A percentile compares a stretch with the other conserved stretches of the same genome.
phyloP scores from a whole-genome alignment of 331 rosid species.

The Quercus phellos region DNA sequence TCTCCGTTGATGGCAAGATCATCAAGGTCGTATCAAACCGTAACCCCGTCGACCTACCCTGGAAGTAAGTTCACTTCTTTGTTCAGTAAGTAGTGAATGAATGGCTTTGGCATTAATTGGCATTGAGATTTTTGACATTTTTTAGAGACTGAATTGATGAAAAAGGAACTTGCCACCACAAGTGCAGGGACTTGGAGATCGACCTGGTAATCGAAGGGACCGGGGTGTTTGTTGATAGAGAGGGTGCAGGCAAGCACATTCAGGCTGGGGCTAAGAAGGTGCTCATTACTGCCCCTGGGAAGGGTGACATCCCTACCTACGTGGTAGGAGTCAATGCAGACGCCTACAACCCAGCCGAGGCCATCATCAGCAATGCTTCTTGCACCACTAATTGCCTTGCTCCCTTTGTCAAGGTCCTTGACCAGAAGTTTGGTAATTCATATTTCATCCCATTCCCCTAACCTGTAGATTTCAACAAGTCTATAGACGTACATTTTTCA shows the following conservation, averaged over 20 bases:
- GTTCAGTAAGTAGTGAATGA: too few species aligned
- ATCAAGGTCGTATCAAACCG: constrained; percentile 83
- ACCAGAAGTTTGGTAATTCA: constrained; percentile 76
- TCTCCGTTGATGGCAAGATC: constrained; percentile 86
- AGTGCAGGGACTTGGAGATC: constrained; percentile 69
- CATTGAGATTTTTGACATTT: too few species aligned
- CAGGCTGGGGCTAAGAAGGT: constrained; percentile 93
- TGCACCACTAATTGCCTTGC: constrained; percentile 99
- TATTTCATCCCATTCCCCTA: not conserved
- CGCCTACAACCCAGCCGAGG: constrained; percentile 54
- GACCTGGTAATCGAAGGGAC: constrained; percentile 97
- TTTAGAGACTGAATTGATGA: too few species aligned
- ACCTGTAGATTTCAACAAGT: too few species aligned
- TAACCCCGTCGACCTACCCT: constrained; percentile 77
- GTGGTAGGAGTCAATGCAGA: constrained; percentile 87
- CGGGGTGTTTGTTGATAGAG: constrained; percentile 89
- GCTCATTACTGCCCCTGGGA: constrained; percentile 93
- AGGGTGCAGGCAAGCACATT: constrained; percentile 94
- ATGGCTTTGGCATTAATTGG: too few species aligned
- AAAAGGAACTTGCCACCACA: too few species aligned
- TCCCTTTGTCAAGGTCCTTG: constrained; percentile 59
- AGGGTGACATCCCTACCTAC: constrained; percentile 93
- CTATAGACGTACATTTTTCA: fast-evolving
- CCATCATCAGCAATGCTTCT: constrained; percentile 95
- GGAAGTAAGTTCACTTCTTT: constrained; percentile 47